Evolutionary conservation across 2,329 filamentous ascomycete genomes (phyloP), one percentile per base, ranked within the genome.

Genomic region (Beauveria sp.): DNA sequence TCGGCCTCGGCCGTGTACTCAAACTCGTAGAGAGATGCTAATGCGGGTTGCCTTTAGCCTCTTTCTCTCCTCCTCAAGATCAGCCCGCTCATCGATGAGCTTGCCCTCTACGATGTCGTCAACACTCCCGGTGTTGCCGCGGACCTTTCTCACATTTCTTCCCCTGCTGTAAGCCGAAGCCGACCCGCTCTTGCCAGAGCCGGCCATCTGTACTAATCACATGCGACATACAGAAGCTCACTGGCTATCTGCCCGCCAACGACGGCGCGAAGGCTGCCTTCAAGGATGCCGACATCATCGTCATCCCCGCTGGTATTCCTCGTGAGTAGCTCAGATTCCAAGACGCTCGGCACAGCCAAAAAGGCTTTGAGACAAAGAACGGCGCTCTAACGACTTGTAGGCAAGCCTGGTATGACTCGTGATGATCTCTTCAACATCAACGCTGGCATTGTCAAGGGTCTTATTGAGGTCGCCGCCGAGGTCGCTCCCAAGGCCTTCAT

Each of bases 361-460:
- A 38, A 34, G 22, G 40, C 40, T 40, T 20, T 8, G 20, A 38
- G 22, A 43, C 24, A 5, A 24, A 10, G 18, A 28, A 20, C 3
- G 16, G 28, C 22, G 10, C 22, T 22, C 54, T 63, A 38, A 22
- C 24, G 42, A 38, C 48, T 63, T 63, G 63, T 67, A 97, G 93
- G 93, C 80, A 98, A 98, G 85, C 95, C 95, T 71, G 95, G 95
- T 72, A 99, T 99, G 95, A 97, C 90, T 77, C 92, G 95, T 81
- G 95, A 99, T 72, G 95, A 98, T 75, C 90, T 99, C 64, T 99
- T 99, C 89, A 97, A 97, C 82, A 96, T 97, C 84, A 99, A 99
- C 77, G 95, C 95, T 64, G 91, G 93, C 71, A 99, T 99, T 73
- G 95, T 99, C 74, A 91, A 95, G 80, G 92, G 91, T 69, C 84